phyloP scores from a whole-genome alignment of 177 flowering plant species.

The Vitis hybrid region DNA sequence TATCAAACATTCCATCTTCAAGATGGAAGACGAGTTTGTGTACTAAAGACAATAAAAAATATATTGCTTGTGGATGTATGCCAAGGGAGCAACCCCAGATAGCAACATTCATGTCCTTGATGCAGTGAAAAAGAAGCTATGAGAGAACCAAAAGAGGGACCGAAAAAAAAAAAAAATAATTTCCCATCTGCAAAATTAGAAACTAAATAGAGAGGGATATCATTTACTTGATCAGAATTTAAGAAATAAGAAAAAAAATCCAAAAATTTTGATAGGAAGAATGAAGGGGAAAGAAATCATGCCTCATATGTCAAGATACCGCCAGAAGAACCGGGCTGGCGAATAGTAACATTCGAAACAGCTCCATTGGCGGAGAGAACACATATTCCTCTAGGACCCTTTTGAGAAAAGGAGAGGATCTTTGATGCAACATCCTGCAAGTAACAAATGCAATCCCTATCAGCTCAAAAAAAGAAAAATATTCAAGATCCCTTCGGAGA shows the following conservation, averaged over 20 bases:
- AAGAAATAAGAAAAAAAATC: background rate
- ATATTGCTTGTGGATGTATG: too few species aligned
- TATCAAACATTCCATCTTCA: too few species aligned
- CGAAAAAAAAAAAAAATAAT: too few species aligned
- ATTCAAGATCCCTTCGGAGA: background rate
- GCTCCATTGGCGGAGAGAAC: slow-evolving; percentile 88
- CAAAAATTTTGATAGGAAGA: background rate
- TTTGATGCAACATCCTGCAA: slow-evolving; percentile 76
- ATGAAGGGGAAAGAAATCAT: slow-evolving; percentile 12
- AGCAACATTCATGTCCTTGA: too few species aligned
- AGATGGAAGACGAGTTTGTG: too few species aligned
- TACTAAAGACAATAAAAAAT: too few species aligned
- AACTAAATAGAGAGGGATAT: too few species aligned
- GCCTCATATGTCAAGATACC: slow-evolving; percentile 86
- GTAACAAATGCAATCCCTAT: background rate
- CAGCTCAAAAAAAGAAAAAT: background rate
- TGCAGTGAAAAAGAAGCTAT: too few species aligned
- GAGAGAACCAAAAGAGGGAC: too few species aligned
- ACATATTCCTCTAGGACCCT: slow-evolving; percentile 73
- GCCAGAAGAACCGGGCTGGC: slow-evolving; percentile 83
- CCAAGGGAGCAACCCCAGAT: too few species aligned
- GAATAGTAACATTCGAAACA: slow-evolving; percentile 77
- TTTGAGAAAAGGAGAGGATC: slow-evolving; percentile 62
- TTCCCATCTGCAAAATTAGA: too few species aligned
- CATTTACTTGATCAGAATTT: too few species aligned